Evolutionary conservation across 768 basidiomycete genomes (phyloP).

Genomic region (Trametes sanguinea): DNA sequence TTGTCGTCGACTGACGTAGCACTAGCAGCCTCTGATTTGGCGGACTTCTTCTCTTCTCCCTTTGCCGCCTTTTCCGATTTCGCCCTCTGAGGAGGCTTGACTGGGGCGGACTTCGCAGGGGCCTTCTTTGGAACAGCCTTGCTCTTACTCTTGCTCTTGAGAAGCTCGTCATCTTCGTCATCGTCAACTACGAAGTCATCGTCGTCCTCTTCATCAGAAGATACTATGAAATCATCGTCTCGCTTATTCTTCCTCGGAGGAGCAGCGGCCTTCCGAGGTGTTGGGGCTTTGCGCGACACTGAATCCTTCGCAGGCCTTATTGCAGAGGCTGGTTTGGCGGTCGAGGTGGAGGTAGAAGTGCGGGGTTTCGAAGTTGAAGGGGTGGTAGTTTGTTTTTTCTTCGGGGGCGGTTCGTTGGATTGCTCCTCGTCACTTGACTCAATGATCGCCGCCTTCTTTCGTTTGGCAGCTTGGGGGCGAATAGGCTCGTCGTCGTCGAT

Average conservation of each 20-base stretch:
- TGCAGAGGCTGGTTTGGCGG: constrained; percentile 29
- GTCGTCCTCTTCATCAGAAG: constrained; percentile 28
- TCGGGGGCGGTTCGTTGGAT: constrained; percentile 36
- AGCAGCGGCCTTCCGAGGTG: constrained; percentile 13
- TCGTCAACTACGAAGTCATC: constrained; percentile 27
- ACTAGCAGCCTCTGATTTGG: constrained; percentile 10
- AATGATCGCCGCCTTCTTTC: constrained; percentile 30
- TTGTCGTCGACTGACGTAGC: constrained; percentile 7
- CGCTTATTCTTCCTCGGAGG: constrained; percentile 35
- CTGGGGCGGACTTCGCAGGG: not conserved
- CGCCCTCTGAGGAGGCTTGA: constrained; percentile 5
- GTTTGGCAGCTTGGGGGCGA: constrained; percentile 22
- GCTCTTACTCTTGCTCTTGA: constrained; percentile 24
- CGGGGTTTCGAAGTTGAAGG: constrained; percentile 16
- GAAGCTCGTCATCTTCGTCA: constrained; percentile 22
- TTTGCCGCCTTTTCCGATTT: constrained; percentile 22
- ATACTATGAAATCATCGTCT: constrained; percentile 39
- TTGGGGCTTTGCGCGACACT: constrained; percentile 7
- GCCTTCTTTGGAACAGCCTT: constrained; percentile 12
- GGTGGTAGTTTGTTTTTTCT: constrained; percentile 40
- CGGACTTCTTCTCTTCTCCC: constrained; percentile 16
- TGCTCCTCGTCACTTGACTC: constrained; percentile 32
- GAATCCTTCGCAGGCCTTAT: constrained; percentile 5
- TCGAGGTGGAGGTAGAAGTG: constrained; percentile 14
- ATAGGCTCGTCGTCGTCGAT: constrained; percentile 18